Evolutionary conservation across 345 rosid genomes (phyloP), one percentile per base, ranked within the genome.

Genomic region (Clausena lansium): DNA sequence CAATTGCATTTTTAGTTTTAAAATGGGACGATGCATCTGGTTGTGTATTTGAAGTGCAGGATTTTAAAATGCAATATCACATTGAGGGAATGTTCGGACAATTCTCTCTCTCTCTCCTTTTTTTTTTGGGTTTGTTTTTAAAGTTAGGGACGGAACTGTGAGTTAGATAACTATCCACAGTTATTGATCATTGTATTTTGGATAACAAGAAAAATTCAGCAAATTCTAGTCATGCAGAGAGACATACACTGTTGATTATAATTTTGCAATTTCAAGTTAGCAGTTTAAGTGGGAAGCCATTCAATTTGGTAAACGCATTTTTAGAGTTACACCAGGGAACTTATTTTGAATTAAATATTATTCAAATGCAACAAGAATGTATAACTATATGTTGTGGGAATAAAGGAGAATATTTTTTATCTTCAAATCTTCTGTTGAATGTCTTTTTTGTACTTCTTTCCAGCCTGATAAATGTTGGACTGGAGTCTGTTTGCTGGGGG

Each of bases 401-500:
- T 41, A 47, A 50, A 66, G 3, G 15, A 64, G 30, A 64, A 50
- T 47, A 2, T 15, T 64, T 15, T 4, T 8, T 38, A 2, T 63
- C n/a, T 45, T 79, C 52, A 58, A 58, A 73, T 30, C 39, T 20
- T 69, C 9, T 55, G 65, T 28, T 32, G 50, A 72, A 58, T 33
- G 24, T 58, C 70, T 70, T 30, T 54, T 38, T 71, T 55, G 24
- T 62, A 70, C 79, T 60, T 32, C 82, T 77, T 25, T 91, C 2
- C 83, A 95, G 99, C 90, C 95, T 87, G 94, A 92, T 87, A 91
- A 88, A 81, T 89, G 97, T 71, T 88, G 94, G 93, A 90, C 86
- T 10, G 98, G 97, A 73, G 86, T 92, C 57, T 83, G 87, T 83
- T 85, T 96, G 81, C 79, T 96, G 33, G 98, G 97, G 71, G 80